These are phyloP conservation scores for Curvularia sp. DNA, from an alignment of 2,329 filamentous ascomycete species.

Conservation along the genomic window DNA sequence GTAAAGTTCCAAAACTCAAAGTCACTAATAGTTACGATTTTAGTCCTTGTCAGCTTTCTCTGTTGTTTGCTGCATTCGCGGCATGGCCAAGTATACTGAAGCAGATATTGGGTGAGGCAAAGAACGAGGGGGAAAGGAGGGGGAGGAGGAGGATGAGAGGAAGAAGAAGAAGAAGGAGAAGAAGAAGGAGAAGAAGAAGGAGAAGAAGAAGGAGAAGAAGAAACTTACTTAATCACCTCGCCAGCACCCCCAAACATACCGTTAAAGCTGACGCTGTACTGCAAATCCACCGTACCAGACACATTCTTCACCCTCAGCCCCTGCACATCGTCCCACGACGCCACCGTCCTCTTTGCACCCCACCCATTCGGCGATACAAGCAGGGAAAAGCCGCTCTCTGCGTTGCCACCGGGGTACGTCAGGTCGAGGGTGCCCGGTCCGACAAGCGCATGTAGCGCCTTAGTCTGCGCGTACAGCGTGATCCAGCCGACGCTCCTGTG, in stretches of 20 bases:
- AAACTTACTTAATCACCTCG: constrained; percentile 40
- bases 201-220: background rate
- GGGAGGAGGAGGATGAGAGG: no score
- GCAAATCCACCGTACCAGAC: constrained; percentile 54
- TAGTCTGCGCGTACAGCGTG: constrained; percentile 39
- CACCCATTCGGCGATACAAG: constrained; percentile 57
- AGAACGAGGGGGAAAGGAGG: no score
- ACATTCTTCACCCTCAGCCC: constrained; percentile 56
- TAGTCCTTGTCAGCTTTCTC: background rate
- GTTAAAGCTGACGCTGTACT: constrained; percentile 55
- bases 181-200: background rate
- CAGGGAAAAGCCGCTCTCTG: constrained; percentile 60
- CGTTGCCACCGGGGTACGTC: constrained; percentile 62
- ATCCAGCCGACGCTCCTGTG: constrained; percentile 44
- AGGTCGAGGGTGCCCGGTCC: constrained; percentile 54
- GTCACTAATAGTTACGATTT: constrained; percentile 26
- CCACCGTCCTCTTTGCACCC: constrained; percentile 54
- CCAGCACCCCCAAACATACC: constrained; percentile 52
- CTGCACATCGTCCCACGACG: constrained; percentile 58
- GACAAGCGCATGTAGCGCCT: constrained; percentile 32
- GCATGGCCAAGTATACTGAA: no score
- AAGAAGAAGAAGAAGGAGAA: background rate
- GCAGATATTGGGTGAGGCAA: no score
- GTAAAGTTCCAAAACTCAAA: constrained; percentile 56
- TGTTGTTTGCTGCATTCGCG: no score